These are phyloP conservation scores for Neurospora sp. DNA, from an alignment of 495 filamentous ascomycete species.

Conservation along the genomic window DNA sequence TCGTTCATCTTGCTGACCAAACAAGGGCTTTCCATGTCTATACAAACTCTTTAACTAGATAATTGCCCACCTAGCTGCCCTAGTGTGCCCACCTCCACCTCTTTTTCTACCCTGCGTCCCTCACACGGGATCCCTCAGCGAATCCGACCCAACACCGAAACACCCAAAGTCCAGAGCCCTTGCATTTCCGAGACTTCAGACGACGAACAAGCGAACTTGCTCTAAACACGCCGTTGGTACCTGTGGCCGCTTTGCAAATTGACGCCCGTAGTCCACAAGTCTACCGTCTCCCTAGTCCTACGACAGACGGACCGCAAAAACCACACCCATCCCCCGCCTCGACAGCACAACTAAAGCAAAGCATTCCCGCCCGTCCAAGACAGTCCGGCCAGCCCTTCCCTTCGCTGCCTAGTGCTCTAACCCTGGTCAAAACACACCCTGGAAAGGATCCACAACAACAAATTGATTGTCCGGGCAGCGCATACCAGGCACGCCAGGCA, in stretches of 20 bases:
- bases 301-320: neutral
- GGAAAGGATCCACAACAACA: neutral
- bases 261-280: neutral
- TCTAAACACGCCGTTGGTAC: neutral
- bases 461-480: neutral
- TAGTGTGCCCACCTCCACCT: neutral
- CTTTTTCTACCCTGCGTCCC: neutral
- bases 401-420: neutral
- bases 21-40: neutral
- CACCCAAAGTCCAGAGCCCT: neutral
- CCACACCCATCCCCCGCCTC: neutral
- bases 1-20: neutral
- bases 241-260: neutral
- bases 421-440: neutral
- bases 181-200: neutral
- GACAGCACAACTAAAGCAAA: neutral
- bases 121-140: neutral
- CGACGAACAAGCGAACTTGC: neutral
- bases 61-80: neutral
- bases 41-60: neutral
- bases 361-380: neutral
- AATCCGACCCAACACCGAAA: neutral
- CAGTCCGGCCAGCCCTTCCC: neutral
- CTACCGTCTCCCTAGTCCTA: neutral
- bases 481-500: neutral